Evolutionary conservation across 768 basidiomycete genomes (phyloP), one percentile per base, ranked within the genome.

Genomic region (Calvatia gigantea): DNA sequence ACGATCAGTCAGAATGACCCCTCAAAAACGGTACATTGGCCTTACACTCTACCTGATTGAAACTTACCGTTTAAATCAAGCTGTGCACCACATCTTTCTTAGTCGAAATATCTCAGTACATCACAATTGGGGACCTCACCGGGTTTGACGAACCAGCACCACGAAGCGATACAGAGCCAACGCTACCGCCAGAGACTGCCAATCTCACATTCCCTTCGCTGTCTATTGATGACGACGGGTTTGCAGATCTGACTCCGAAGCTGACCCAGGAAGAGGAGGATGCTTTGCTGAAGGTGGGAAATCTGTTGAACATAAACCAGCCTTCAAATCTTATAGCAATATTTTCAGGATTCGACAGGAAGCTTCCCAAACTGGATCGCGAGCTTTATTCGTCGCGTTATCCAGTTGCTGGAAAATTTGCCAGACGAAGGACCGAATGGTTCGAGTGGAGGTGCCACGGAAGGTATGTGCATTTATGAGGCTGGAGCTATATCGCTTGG

Each of bases 301-400:
- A 42, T 53, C 23, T 7, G 41, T n/a, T 2, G 35, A 41, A 7
- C n/a, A 39, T 38, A 41, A 14, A 38, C 31, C 23, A 19, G n/a
- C 4, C 27, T 17, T 32, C 47, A 42, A 55, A 38, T n/a, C 35
- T 38, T 14, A 38, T 32, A 21, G 8, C 14, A 12, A 1, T 43
- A 17, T 44, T 39, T 31, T 19, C 53, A 80, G 71, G 84, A 89
- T 55, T 81, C 85, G 19, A 90, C 91, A 14, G 79, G 82, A 2
- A 82, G 79, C 32, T 90, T 93, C 63, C 82, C 89, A 0, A 87
- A 88, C 62, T 93, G 92, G 92, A 77, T 94, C 6, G 77, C 86
- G n/a, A 84, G 77, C 60, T 91, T 94, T 68, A 77, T 94, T 54
- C 82, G 85, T 4, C 75, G 89, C 43, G 87, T 94, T 8, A 85